These are phyloP conservation scores for Tylopilus intermedius DNA, from an alignment of 768 basidiomycete genomes.

Conservation along the genomic window DNA sequence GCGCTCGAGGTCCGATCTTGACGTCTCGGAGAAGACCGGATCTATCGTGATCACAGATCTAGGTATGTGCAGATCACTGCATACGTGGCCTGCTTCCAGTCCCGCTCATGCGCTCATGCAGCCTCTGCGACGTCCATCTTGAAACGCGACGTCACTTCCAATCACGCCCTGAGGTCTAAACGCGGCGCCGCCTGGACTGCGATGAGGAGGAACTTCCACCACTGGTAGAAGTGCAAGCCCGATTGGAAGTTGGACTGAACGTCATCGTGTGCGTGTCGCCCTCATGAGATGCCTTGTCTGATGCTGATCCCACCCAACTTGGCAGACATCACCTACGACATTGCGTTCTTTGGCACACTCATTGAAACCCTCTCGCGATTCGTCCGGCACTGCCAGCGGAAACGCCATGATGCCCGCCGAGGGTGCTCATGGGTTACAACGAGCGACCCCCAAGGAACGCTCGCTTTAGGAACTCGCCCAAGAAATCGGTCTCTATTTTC, in stretches of 20 bases:
- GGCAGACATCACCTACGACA: conserved; percentile 93
- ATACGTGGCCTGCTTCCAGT: neutral
- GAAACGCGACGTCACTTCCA: too few species aligned
- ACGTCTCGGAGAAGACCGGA: conserved; percentile 9
- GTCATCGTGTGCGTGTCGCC: too few species aligned
- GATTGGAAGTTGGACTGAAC: conserved; percentile 9
- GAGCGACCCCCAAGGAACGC: conserved; percentile 71
- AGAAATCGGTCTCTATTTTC: conserved; percentile 37
- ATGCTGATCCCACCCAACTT: conserved; percentile 45
- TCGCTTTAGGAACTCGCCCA: conserved; percentile 62
- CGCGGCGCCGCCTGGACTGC: conserved; percentile 57
- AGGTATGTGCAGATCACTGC: conserved; percentile 39
- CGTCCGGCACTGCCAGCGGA: conserved; percentile 9
- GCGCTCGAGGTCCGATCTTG: too few species aligned
- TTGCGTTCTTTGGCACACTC: conserved; percentile 73
- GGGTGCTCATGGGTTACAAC: conserved; percentile 78
- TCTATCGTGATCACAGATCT: conserved; percentile 38
- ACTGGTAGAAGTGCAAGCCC: conserved; percentile 32
- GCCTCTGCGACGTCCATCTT: too few species aligned
- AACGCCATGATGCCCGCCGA: conserved; percentile 30
- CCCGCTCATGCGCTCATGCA: neutral
- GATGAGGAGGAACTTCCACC: conserved; percentile 54
- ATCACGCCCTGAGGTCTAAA: too few species aligned
- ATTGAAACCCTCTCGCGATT: conserved; percentile 51
- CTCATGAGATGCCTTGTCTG: too few species aligned